Base-by-base conservation (phyloP, 169 alveolate species). In the Plasmodium gaboni region DNA sequence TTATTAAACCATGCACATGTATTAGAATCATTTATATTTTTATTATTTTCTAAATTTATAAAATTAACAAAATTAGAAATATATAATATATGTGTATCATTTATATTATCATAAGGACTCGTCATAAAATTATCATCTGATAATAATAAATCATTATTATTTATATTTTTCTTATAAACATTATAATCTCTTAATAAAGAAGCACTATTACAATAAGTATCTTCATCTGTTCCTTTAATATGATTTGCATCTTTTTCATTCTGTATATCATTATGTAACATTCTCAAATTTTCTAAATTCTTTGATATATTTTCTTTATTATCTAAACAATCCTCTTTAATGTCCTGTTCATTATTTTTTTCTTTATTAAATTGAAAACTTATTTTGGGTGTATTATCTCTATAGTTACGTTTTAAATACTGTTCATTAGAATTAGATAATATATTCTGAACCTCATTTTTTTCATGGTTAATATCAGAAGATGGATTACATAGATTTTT, bases 1-100 rank as follows among this genome's bases (percentile, higher is more conserved):
- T 67, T 64, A 59, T 76, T 68, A 68, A 76, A 65, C 89, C 89
- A 76, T 13, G 73, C 53, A 59, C 64, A 76, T 64, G 53, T 44
- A 26, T 76, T 76, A 22, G 89, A 65, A 57, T 76, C 76, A 17
- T 59, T 42, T 26, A 38, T 44, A 12, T 68, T 51, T 65, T n/a
- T 48, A 59, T 63, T 65, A 28, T 70, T 65, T 10, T 76, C 89
- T 44, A 76, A 76, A 17, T 65, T 76, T 19, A 76, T 53, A 55
- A 59, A 76, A 53, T 76, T 76, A 48, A 70, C 46, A 48, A 63
- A 76, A 57, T 76, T 76, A 12, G 78, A 76, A 22, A 76, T 67
- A 44, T 64, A 68, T 50, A 76, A n/a, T 12, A 76, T 55, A 55
- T 72, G 53, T 9, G 26, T 28, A 6, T 72, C 57, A 28, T 10